Conservation (phyloP, 1,284 basidiomycete species). For the Sporisorium scitamineum region DNA sequence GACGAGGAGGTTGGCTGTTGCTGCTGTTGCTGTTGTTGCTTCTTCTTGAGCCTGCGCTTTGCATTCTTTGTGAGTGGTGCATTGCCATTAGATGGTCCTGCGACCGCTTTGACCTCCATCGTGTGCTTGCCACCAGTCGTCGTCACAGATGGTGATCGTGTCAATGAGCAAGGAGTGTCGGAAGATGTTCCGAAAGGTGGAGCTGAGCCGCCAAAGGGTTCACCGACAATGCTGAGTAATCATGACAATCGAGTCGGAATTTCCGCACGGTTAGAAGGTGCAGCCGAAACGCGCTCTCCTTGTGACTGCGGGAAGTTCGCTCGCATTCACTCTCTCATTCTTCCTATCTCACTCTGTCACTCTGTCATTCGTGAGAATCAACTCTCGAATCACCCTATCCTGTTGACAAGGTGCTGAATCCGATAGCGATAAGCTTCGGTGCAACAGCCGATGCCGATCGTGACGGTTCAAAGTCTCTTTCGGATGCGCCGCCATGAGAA, state of each 20-base stretch:
- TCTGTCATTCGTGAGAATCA: not conserved
- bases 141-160: not conserved
- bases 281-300: not conserved
- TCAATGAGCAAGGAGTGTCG: not conserved
- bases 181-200: slow-evolving; percentile 9
- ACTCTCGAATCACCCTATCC: not conserved
- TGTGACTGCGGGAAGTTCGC: slow-evolving; percentile 8
- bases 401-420: not conserved
- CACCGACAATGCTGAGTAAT: slow-evolving; percentile 8
- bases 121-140: not conserved
- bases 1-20: slow-evolving; percentile 16
- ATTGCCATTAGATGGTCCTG: slow-evolving; percentile 19
- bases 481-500: not conserved
- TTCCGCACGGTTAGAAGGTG: too few species aligned
- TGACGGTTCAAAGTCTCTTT: not conserved
- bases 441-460: not conserved
- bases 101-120: slow-evolving; percentile 29
- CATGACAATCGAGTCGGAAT: slow-evolving; percentile 1
- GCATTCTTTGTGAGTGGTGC: slow-evolving; percentile 63
- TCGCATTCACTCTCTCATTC: not conserved
- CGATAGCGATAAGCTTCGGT: not conserved
- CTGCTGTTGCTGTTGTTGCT: slow-evolving; percentile 49
- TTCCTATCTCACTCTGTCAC: not conserved
- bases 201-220: not conserved
- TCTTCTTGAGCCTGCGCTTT: slow-evolving; percentile 64